phyloP scores from a whole-genome alignment of 345 rosid species.

The Populus deltoides region DNA sequence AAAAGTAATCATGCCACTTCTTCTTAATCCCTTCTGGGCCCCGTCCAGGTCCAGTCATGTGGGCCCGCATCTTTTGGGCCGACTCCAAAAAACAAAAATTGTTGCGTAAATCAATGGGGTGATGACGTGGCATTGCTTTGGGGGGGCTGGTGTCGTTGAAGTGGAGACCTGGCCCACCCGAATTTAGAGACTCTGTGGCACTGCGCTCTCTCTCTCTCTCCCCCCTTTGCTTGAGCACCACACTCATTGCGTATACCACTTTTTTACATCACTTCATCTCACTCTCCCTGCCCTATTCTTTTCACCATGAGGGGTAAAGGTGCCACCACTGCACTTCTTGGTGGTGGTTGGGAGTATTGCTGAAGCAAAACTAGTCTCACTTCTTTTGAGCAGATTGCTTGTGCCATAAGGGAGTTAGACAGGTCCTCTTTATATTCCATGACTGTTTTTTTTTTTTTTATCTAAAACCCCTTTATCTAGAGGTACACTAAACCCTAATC shows the following conservation, averaged over 20 bases:
- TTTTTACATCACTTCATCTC: constrained; percentile 17
- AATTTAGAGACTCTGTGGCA: constrained; percentile 21
- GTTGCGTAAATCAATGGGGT: constrained; percentile 43
- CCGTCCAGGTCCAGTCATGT: constrained; percentile 44
- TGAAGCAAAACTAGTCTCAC: constrained; percentile 13
- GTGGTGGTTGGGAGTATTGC: constrained; percentile 32
- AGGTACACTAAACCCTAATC: too few relatives aligned
- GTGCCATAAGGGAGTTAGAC: too few relatives aligned
- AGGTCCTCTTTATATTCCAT: too few relatives aligned
- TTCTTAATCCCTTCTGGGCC: constrained; percentile 42
- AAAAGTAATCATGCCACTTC: constrained; percentile 51
- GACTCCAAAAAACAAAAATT: background rate
- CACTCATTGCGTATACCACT: constrained; percentile 15
- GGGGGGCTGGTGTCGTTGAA: constrained; percentile 41
- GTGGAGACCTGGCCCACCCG: constrained; percentile 52
- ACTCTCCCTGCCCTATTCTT: constrained; percentile 28
- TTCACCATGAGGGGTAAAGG: constrained; percentile 13
- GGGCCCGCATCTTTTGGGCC: constrained; percentile 46
- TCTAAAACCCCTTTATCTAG: too few relatives aligned
- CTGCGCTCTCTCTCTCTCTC: too few relatives aligned
- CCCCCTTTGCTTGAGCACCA: constrained; percentile 40
- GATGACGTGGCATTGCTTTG: constrained; percentile 40
- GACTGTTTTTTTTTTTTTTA: too few relatives aligned
- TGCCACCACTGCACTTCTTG: background rate
- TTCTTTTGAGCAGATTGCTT: too few relatives aligned